A percentile compares a stretch with the other conserved stretches of the same genome.
Conservation (phyloP, 2,329 filamentous ascomycete genomes). For the Exophiala calicioides region DNA sequence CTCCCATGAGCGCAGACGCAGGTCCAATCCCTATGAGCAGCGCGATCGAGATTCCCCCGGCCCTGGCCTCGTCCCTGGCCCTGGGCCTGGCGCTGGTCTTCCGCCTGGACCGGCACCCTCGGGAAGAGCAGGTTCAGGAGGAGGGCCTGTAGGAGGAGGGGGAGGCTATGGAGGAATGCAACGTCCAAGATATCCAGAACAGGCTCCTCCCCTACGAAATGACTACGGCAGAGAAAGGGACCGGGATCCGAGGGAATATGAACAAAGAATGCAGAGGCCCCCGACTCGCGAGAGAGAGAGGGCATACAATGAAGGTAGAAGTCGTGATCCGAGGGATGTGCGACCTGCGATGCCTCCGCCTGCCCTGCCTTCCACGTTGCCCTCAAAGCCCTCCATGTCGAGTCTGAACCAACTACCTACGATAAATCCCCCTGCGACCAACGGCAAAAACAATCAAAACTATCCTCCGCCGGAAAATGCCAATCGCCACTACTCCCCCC, state of each 20-base stretch:
- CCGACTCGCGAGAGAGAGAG: slow-evolving; percentile 27
- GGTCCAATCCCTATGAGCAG: slow-evolving; percentile 29
- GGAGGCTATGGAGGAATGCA: slow-evolving; percentile 30
- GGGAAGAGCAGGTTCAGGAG: slow-evolving; percentile 17
- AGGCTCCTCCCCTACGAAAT: slow-evolving; percentile 13
- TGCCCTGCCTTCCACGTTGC: slow-evolving; percentile 17
- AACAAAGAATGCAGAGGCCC: slow-evolving; percentile 19
- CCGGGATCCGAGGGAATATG: slow-evolving; percentile 22
- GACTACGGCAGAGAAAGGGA: slow-evolving; percentile 19
- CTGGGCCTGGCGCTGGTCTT: too few species aligned
- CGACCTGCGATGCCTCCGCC: slow-evolving; percentile 24
- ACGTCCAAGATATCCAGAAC: slow-evolving; percentile 20
- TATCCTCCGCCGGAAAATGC: slow-evolving; percentile 20
- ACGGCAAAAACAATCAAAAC: slow-evolving; percentile 14
- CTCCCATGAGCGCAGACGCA: slow-evolving; percentile 26
- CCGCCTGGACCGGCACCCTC: slow-evolving; percentile 9
- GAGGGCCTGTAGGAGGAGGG: slow-evolving; percentile 13
- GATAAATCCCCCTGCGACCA: too few species aligned
- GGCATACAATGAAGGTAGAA: slow-evolving; percentile 22
- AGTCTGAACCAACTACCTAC: slow-evolving; percentile 20
- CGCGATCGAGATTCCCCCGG: slow-evolving; percentile 24
- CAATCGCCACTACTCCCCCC: slow-evolving; percentile 23
- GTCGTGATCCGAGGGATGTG: slow-evolving; percentile 21
- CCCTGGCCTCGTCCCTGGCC: too few species aligned
- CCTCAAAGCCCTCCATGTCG: slow-evolving; percentile 20